These are phyloP conservation scores for Pichia inconspicua DNA, from an alignment of 1,139 yeast species.

Conservation along the genomic window DNA sequence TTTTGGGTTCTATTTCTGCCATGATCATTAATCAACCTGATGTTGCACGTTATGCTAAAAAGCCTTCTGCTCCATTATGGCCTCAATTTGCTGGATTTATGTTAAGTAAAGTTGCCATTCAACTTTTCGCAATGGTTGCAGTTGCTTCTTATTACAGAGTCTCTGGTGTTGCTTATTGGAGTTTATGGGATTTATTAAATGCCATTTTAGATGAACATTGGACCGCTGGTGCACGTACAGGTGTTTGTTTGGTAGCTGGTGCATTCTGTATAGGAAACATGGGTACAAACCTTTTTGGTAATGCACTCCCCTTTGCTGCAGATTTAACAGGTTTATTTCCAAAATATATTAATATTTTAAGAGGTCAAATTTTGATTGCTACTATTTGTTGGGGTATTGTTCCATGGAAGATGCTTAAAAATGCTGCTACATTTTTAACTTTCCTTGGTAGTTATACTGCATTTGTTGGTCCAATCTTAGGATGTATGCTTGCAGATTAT, in stretches of 20 bases:
- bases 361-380: constrained; percentile 76
- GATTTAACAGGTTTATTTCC: constrained; percentile 80
- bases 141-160: constrained; percentile 21
- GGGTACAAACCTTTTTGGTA: constrained; percentile 41
- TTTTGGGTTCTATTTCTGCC: constrained; percentile 37
- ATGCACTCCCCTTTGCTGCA: constrained; percentile 46
- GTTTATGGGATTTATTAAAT: constrained; percentile 22
- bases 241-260: constrained; percentile 39
- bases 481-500: constrained; percentile 29
- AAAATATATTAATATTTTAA: constrained; percentile 65
- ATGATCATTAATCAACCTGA: constrained; percentile 32
- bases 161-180: constrained; percentile 25
- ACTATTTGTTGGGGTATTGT: constrained; percentile 64
- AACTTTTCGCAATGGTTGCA: constrained; percentile 23
- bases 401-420: constrained; percentile 60
- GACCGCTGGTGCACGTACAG: constrained; percentile 37
- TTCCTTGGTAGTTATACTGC: constrained; percentile 21
- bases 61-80: constrained; percentile 26
- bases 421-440: constrained; percentile 51
- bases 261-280: constrained; percentile 41
- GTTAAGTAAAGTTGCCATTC: constrained; percentile 21
- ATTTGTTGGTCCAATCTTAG: constrained; percentile 29
- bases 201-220: constrained; percentile 28
- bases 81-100: constrained; percentile 22
- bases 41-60: constrained; percentile 32